Base-by-base conservation (phyloP, 148 eudicot genomes). In the Beta vulgaris region DNA sequence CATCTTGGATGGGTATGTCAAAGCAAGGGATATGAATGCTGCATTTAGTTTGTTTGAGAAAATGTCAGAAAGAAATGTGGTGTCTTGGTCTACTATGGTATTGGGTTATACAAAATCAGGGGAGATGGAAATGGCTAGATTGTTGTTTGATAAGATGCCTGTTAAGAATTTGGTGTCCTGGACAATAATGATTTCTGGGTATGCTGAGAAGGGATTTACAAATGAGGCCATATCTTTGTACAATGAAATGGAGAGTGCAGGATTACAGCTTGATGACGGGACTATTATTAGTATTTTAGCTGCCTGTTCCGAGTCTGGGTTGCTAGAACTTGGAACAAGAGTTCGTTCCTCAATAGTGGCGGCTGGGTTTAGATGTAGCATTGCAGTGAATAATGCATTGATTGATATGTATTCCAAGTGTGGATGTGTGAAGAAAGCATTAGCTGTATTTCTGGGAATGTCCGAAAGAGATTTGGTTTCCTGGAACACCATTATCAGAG, bases 331-430 rank as follows among this genome's bases (percentile, higher is more conserved):
- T 51, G 96, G 98, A 57, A 80, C 78, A 72, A 85, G 79, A 80
- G 89, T 93, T 66, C 95, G 89, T 71, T 77, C 80, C 12, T 81
- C 84, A n/a, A 84, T 94, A 18, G 80, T 72, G 69, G 78, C 80
- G 49, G 74, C 65, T n/a, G 57, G 76, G 40, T 82, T 76, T 69
- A 78, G 62, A 62, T 88, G 85, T 76, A 84, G 88, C 66, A 71
- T 78, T 62, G 66, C 78, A 29, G 88, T 89, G 46, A 73, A 54
- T 19, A 94, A 94, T 76, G 90, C 97, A 19, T 76, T 94, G 76
- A 77, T 94, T 65, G 96, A 94, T 75, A 91, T 94, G 98, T 94
- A 94, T 81, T 89, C 87, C 3, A 94, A 91, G 73, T 91, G 97
- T 75, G 98, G 97, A 16, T 62, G 79, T 69, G 73, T 88, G 76